These are phyloP conservation scores for Clonostachys solani DNA, from an alignment of 2,329 filamentous ascomycete genomes.

Conservation along the genomic window DNA sequence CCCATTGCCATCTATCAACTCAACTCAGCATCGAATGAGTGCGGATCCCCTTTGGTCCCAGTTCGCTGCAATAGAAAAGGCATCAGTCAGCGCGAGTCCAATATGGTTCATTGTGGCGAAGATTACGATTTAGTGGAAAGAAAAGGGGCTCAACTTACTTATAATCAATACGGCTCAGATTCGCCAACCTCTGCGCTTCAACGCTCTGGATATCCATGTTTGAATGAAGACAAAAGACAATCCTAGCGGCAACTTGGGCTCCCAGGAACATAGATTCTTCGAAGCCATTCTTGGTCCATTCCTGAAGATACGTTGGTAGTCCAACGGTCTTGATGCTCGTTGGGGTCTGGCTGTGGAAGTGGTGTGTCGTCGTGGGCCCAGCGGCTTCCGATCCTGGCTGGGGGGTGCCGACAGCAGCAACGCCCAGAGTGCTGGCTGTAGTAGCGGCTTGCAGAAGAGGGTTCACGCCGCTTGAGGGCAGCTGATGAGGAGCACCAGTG, in stretches of 20 bases:
- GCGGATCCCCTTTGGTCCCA: constrained; percentile 49
- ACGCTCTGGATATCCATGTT: constrained; percentile 48
- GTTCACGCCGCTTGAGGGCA: constrained; percentile 65
- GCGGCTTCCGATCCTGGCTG: constrained; percentile 33
- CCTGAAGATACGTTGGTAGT: constrained; percentile 79
- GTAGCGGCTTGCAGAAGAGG: constrained; percentile 90
- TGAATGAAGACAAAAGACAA: constrained; percentile 52
- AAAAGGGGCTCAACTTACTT: constrained; percentile 40
- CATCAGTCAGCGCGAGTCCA: constrained; percentile 6
- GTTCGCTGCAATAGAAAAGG: constrained; percentile 31
- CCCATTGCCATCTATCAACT: constrained; percentile 16
- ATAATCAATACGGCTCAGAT: constrained; percentile 54
- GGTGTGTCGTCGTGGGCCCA: constrained; percentile 31
- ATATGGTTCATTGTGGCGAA: neutral
- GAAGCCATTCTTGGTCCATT: constrained; percentile 78
- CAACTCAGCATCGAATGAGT: constrained; percentile 49
- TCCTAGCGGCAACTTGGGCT: constrained; percentile 73
- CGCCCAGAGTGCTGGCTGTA: constrained; percentile 57
- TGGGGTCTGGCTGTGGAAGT: constrained; percentile 67
- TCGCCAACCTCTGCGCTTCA: constrained; percentile 52
- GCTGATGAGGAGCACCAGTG: constrained; percentile 50
- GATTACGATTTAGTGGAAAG: neutral
- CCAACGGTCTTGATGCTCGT: constrained; percentile 77
- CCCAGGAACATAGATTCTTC: constrained; percentile 87
- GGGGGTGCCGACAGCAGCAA: constrained; percentile 31